Evolutionary conservation across 768 basidiomycete species (phyloP).

Genomic region (Termitomyces sp.): DNA sequence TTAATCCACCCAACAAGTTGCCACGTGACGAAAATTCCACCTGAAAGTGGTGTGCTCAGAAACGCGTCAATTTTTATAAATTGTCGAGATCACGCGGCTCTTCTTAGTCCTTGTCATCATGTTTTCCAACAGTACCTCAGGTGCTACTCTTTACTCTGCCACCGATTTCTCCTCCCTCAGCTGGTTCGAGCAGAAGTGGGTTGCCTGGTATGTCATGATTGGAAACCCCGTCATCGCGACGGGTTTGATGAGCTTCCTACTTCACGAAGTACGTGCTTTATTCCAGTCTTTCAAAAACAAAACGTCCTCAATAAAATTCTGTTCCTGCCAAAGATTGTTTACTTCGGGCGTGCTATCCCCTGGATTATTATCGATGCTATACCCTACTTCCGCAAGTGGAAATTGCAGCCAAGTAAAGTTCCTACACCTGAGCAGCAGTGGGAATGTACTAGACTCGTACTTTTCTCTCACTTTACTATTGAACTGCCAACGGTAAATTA

Average conservation of each 20-base stretch:
- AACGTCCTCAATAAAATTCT: neutral
- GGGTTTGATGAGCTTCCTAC: conserved; percentile 83
- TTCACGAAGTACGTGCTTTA: conserved; percentile 77
- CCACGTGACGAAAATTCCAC: conserved; percentile 9
- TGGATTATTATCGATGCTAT: conserved; percentile 96
- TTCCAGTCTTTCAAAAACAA: neutral
- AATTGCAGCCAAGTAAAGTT: conserved; percentile 83
- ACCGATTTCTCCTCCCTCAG: conserved; percentile 56
- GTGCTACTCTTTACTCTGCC: conserved; percentile 46
- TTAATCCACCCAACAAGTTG: conserved; percentile 2
- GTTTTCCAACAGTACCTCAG: conserved; percentile 37
- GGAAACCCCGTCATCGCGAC: conserved; percentile 92
- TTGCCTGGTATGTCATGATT: conserved; percentile 78
- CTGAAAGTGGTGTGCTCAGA: conserved; percentile 14
- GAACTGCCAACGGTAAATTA: conserved; percentile 82
- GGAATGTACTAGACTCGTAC: conserved; percentile 92
- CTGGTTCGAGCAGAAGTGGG: conserved; percentile 81
- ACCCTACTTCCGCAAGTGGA: conserved; percentile 92
- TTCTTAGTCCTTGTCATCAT: conserved; percentile 30
- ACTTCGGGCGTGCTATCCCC: conserved; percentile 92
- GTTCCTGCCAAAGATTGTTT: conserved; percentile 61
- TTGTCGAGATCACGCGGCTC: conserved; percentile 3
- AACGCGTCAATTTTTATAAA: conserved; percentile 4
- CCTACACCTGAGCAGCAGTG: conserved; percentile 83
- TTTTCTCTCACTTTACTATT: conserved; percentile 93